Percentiles rank a stretch among this genome's conserved stretches.
phyloP scores from a whole-genome alignment of 1,139 yeast species.

The Geotrichum bryndzae region DNA sequence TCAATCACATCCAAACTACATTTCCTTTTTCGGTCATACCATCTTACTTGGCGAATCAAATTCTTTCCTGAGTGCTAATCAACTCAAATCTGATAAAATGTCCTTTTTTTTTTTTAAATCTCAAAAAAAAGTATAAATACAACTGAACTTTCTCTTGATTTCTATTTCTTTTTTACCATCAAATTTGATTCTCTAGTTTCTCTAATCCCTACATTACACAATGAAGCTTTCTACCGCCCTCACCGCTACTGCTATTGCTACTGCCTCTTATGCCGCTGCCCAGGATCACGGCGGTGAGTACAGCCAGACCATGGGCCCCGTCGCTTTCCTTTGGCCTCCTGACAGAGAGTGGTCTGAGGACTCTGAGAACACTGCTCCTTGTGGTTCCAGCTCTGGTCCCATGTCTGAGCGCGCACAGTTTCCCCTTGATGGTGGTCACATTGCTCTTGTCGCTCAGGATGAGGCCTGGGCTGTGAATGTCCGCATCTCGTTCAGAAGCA shows the following conservation, averaged over 20 bases:
- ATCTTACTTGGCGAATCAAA: not conserved
- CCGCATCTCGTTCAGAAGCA: slow-evolving; percentile 36
- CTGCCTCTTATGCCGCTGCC: slow-evolving; percentile 31
- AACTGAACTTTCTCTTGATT: not conserved
- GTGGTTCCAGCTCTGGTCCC: slow-evolving; percentile 37
- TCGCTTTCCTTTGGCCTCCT: slow-evolving; percentile 40
- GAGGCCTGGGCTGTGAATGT: slow-evolving; percentile 36
- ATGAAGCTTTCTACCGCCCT: slow-evolving; percentile 15
- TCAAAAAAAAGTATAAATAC: slow-evolving; percentile 1
- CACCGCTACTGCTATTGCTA: slow-evolving; percentile 19
- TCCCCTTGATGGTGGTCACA: slow-evolving; percentile 41
- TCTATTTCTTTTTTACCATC: not conserved
- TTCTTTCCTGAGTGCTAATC: not conserved
- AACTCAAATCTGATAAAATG: slow-evolving; percentile 4
- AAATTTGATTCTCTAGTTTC: not conserved
- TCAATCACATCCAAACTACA: slow-evolving; percentile 1
- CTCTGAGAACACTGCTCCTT: slow-evolving; percentile 40
- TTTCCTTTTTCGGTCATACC: slow-evolving; percentile 1
- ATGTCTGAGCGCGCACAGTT: slow-evolving; percentile 37
- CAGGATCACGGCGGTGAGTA: slow-evolving; percentile 34
- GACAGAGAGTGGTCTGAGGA: slow-evolving; percentile 42
- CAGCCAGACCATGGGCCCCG: slow-evolving; percentile 41
- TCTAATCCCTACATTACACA: not conserved
- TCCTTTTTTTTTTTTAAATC: not conserved
- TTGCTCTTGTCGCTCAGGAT: slow-evolving; percentile 40